Base-by-base conservation (phyloP, 805 yeast species). In the Ogataea zsoltii region DNA sequence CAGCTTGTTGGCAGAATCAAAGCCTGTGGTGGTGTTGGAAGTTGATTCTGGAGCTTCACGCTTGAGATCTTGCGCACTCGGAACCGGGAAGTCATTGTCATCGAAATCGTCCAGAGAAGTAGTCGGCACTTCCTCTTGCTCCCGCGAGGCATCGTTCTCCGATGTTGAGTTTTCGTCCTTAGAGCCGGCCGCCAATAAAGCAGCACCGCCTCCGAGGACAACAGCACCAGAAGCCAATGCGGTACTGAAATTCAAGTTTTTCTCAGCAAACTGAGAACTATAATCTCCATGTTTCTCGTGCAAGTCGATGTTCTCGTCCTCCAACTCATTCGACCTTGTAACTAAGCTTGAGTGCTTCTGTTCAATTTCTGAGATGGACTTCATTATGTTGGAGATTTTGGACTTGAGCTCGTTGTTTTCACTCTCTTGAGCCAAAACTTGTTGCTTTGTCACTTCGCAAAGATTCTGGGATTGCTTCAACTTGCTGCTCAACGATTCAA, bases 391-490 rank as follows among this genome's bases (percentile, higher is more conserved):
- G 10, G 53, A 55, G 19, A 68, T 56, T 34, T 59, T 58, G 1
- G 44, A 12, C 38, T 44, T 55, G 31, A 67, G 49, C 33, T 72
- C 75, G 41, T 71, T 67, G 42, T 71, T 67, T 57, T 73, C 72
- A 19, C 71, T 70, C 52, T 85, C 75, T 51, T 63, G 68, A 4
- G 85, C 80, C 33, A 79, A 83, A 39, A 84, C 73, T 61, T 90
- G 96, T 33, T 85, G 82, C 44, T 79, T 72, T 55, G 79, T 79
- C 33, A 88, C 88, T 35, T 83, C 76, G 16, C 76, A 72, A 54
- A 85, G 70, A 42, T 85, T 84, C 44, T 74, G 72, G 26, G 86
- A 80, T 55, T 83, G 84, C 50, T 76, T 77, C 16, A 79, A 74
- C 44, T 83, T 85, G 38, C 68, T 65, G 46, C 78, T 69, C 38